Conservation (phyloP, 73 alveolate genomes). For the Tetrahymena thermophila region DNA sequence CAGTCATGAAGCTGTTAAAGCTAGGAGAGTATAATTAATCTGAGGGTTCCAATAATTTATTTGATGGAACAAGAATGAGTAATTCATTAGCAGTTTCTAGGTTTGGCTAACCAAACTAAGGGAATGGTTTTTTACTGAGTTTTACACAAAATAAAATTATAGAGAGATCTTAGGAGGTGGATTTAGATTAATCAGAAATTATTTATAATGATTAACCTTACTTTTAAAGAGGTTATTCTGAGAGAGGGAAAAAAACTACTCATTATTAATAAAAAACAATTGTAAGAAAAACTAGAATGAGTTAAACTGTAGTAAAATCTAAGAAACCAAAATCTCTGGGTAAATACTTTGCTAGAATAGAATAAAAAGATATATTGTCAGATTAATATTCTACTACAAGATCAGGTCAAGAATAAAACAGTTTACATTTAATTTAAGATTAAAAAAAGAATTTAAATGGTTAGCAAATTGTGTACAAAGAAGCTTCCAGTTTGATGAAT, state of each 20-base stretch:
- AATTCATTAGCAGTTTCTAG: background rate
- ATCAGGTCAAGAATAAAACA: background rate
- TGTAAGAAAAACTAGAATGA: background rate
- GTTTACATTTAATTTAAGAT: background rate
- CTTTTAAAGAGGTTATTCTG: background rate
- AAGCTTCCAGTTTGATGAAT: background rate
- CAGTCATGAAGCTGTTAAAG: background rate
- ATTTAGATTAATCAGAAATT: background rate
- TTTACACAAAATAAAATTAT: background rate
- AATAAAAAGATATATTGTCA: background rate
- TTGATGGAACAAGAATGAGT: background rate
- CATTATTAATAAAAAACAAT: background rate
- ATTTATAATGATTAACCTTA: background rate
- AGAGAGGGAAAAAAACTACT: background rate
- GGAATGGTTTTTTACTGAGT: background rate
- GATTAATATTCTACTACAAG: background rate
- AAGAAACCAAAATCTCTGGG: background rate
- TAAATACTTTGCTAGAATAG: background rate
- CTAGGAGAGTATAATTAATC: background rate
- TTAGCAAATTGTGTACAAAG: background rate
- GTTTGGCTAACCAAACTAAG: background rate
- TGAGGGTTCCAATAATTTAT: background rate
- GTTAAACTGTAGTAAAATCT: background rate
- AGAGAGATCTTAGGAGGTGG: background rate
- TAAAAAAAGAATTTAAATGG: background rate